Percentiles rank a stretch among this genome's conserved stretches.
Evolutionary conservation across 1,284 basidiomycete genomes (phyloP).

Genomic region (Sanghuangporus weigelae): DNA sequence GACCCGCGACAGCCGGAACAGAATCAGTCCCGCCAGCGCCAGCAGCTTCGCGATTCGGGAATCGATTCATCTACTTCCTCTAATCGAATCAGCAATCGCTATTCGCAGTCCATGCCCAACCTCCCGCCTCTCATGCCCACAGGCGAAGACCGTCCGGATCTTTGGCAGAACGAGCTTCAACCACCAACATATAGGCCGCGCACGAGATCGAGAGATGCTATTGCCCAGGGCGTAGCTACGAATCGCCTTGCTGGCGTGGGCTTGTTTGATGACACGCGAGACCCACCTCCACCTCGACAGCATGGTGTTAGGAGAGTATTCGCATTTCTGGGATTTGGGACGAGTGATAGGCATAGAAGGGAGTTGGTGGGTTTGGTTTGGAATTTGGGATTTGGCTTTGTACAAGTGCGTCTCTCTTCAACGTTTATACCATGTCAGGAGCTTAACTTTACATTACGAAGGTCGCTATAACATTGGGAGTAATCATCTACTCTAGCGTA

Average conservation of each 20-base stretch:
- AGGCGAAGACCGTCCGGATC: slow-evolving; percentile 3
- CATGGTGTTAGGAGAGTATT: slow-evolving; percentile 26
- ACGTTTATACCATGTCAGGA: background rate
- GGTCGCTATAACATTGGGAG: slow-evolving; percentile 48
- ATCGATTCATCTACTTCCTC: background rate
- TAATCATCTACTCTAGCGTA: slow-evolving; percentile 47
- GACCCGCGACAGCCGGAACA: background rate
- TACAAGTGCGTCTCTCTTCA: slow-evolving; percentile 45
- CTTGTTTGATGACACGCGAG: background rate
- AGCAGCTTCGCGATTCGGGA: slow-evolving; percentile 3
- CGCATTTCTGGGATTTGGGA: slow-evolving; percentile 52
- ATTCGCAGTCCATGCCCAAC: background rate
- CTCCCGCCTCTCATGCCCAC: slow-evolving; percentile 1
- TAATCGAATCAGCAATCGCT: background rate
- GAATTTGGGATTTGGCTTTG: slow-evolving; percentile 46
- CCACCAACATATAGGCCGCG: background rate
- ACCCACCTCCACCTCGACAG: background rate
- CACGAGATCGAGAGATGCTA: background rate
- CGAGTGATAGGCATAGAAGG: slow-evolving; percentile 48
- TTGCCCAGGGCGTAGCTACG: background rate
- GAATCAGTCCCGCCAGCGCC: too few relatives aligned
- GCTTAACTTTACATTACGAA: slow-evolving; percentile 23
- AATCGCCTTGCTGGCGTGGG: background rate
- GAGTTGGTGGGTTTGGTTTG: slow-evolving; percentile 53
- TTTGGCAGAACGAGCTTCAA: background rate